Evolutionary conservation across 192 early-diverging fungal genomes (phyloP), one percentile per base, ranked within the genome.

Genomic region (Coemansia sp.): DNA sequence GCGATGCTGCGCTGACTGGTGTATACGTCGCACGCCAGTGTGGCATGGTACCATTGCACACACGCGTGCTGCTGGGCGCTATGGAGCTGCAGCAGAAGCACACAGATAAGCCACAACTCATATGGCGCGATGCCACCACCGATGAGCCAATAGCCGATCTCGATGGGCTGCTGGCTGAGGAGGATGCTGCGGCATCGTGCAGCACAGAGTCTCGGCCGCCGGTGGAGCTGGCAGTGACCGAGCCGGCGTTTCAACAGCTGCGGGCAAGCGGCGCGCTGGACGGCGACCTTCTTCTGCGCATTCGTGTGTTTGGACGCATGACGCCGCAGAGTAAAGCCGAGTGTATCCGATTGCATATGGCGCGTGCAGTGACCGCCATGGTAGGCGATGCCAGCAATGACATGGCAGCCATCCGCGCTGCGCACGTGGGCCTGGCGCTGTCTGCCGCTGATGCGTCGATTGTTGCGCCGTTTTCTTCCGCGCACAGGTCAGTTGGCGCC

Each of bases 361-460:
- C 89, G 68, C 84, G 87, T 12, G 85, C 81, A 2, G 85, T 94
- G 32, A 89, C 89, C 10, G 90, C 87, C 53, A 94, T 94, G 92
- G 92, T 90, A 71, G 92, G 92, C 62, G 92, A 94, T 64, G 92
- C 90, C 71, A 89, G 90, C 25, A 94, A 94, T 73, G 92, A 94
- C 73, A 88, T 88, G 62, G 92, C 90, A 44, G 92, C 92, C 6
- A 66, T 94, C 54, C 85, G 90, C 21, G 88, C 89, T 5, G 87
- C 90, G 2, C 92, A 94, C 69, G 90, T 88, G 21, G 92, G 92
- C 27, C 62, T 94, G 7, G 92, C 92, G 25, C 76, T 94, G 44
- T 88, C 87, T n/a, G 90, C 89, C 63, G 81, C 90, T 54, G 90
- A 91, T 57, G 87, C 89, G 7, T 91, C 89, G 30, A 92, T 94